Base-by-base conservation (phyloP, 805 yeast species). In the Candida hispaniensis region DNA sequence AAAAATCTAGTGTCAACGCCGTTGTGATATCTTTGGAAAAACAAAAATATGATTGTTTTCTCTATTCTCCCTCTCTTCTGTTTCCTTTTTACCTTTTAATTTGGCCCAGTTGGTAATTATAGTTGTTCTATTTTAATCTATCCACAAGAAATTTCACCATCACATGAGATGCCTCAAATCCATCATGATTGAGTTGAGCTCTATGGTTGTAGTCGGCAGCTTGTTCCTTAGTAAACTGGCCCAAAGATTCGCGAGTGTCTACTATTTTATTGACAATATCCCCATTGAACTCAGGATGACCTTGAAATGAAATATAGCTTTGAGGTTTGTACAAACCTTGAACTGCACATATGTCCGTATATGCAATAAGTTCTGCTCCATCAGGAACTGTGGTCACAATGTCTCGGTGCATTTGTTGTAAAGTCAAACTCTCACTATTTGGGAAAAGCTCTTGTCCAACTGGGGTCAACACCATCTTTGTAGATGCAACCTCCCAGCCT, bases 241-340 rank as follows among this genome's bases (percentile, higher is more conserved):
- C 30, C 11, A 21, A 18, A 24, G 19, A 13, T 7, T 26, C 38
- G 15, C 52, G 39, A 4, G 21, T 22, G 10, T 39, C 27, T 16
- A 48, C 41, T 13, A 48, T 19, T 19, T 35, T 35, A 24, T 26
- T 20, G 17, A 44, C 42, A 5, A 44, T 44, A 5, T 54, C 62
- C 0, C 59, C 58, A 15, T 58, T 49, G 48, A 80, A 85, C 52
- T 85, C 95, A 0, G 95, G 95, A 49, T 85, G 96, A 1, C 94
- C 94, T 55, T 85, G 96, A 45, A 83, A 69, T 0, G 91, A 71
- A 14, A 85, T 55, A 6, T 79, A 36, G 26, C 65, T 61, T 14
- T 61, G 50, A 1, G 65, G 62, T 24, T 69, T 67, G 38, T 67
- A 68, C 17, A 80, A 57, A 0, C 93, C 93, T 56, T 85, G 95